phyloP scores from a whole-genome alignment of 202 grass and related monocot genomes.

The Cymbopogon flexuosus region DNA sequence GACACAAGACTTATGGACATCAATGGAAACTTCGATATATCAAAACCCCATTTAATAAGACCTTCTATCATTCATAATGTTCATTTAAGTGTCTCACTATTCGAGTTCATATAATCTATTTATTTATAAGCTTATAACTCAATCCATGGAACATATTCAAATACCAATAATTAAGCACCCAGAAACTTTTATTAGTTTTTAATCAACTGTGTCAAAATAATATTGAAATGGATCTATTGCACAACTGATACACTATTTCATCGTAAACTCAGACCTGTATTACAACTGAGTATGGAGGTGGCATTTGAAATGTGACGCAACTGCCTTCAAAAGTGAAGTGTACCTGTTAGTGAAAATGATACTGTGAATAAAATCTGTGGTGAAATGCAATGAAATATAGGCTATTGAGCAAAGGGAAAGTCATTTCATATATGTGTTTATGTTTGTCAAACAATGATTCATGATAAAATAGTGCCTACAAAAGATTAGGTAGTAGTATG shows the following conservation, averaged over 20 bases:
- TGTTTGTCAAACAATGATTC: not conserved
- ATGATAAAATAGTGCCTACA: not conserved
- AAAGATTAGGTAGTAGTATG: not conserved
- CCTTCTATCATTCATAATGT: not conserved
- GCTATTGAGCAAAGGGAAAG: not conserved
- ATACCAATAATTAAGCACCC: not conserved
- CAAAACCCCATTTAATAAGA: not conserved
- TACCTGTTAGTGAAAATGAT: slow-evolving; percentile 36
- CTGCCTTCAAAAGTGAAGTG: slow-evolving; percentile 48
- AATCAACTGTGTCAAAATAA: not conserved
- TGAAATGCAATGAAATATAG: slow-evolving; percentile 2
- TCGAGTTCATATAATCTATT: not conserved
- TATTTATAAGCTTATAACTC: not conserved
- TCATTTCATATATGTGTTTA: not conserved
- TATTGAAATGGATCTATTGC: not conserved
- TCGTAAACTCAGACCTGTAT: slow-evolving; percentile 47
- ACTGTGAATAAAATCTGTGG: not conserved
- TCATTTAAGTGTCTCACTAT: not conserved
- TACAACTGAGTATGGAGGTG: slow-evolving; percentile 65
- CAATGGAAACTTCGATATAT: not conserved
- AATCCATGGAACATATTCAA: not conserved
- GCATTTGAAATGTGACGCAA: slow-evolving; percentile 53
- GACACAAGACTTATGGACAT: not conserved
- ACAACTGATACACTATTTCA: slow-evolving; percentile 5
- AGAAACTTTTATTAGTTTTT: not conserved